Base-by-base conservation (phyloP, 2,329 filamentous ascomycete species). In the Fusarium sp. region DNA sequence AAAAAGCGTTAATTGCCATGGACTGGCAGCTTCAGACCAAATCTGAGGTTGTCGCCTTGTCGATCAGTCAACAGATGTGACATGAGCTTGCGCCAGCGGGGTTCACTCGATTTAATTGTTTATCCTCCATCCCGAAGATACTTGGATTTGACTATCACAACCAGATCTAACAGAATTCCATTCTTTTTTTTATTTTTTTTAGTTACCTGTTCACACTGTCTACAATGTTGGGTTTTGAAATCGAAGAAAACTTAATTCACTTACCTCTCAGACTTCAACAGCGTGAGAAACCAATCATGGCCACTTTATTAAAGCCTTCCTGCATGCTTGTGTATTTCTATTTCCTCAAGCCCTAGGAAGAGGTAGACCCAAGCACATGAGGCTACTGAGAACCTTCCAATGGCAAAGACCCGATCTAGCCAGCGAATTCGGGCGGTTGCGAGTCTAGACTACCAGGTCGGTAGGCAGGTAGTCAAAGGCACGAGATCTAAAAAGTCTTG, bases 401-500 rank as follows among this genome's bases (percentile, higher is more conserved):
- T 25, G 49, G 30, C 14, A 16, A 15, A 32, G 27, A 16, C 12
- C n/a, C 22, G 25, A 32, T 49, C 30, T 22, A 16, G 24, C 20
- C 34, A 53, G n/a, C 15, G 24, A 29, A 15, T 29, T 4, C 9
- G 38, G 38, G 10, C 9, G 45, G 38, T 58, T 59, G 56, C 46
- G 43, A 53, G 57, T 49, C 34, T 38, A 38, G 34, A 38, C 34
- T 38, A 38, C 18, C 32, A 18, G 32, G 1, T 38, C 18, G 18
- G 16, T 38, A 38, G 9, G 34, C 18, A 25, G 25, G 11, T 51
- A 22, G 51, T 64, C 57, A 52, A 65, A 65, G 59, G 52, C 53
- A 60, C 68, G 61, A 68, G 56, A 32, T 22, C 46, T 53, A 43
- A 54, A 60, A 29, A 55, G 46, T 40, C 53, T 59, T 27, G 40